Percentiles rank a stretch among this genome's conserved stretches.
phyloP scores from a whole-genome alignment of 2,329 filamentous ascomycete genomes.

The Penicillium rolfsii region DNA sequence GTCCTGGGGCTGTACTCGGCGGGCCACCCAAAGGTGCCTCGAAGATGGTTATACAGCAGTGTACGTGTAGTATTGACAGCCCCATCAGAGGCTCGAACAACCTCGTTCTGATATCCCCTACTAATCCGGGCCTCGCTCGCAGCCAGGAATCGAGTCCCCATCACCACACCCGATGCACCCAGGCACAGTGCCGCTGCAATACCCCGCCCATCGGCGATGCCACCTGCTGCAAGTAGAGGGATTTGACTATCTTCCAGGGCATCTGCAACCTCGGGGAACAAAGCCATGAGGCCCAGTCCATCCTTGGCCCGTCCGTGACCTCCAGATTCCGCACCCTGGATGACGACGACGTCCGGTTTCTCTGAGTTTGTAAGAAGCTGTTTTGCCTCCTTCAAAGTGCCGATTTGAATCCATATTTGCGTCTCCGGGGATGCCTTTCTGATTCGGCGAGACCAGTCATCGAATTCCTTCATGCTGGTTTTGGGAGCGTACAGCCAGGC shows the following conservation, averaged over 20 bases:
- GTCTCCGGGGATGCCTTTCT: constrained; percentile 48
- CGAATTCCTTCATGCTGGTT: constrained; percentile 38
- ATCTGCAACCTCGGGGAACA: constrained; percentile 58
- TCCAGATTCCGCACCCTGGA: constrained; percentile 60
- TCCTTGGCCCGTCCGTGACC: constrained; percentile 56
- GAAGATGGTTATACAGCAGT: constrained; percentile 58
- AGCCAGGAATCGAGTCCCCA: constrained; percentile 69
- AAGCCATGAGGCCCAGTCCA: constrained; percentile 54
- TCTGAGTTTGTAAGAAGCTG: constrained; percentile 42
- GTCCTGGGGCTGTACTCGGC: constrained; percentile 61
- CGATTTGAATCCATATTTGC: constrained; percentile 61
- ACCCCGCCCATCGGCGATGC: constrained; percentile 58
- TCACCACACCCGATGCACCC: constrained; percentile 58
- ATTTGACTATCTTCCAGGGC: constrained; percentile 43
- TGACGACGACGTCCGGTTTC: constrained; percentile 56
- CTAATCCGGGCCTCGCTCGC: constrained; percentile 54
- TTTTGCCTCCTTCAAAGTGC: constrained; percentile 54
- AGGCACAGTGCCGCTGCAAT: constrained; percentile 55
- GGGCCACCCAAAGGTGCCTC: constrained; percentile 65
- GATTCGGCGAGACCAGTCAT: constrained; percentile 51
- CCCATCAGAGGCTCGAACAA: constrained; percentile 57
- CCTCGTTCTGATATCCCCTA: constrained; percentile 56
- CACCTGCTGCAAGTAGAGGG: constrained; percentile 57
- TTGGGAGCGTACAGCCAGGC: constrained; percentile 50
- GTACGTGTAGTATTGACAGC: constrained; percentile 56